These are phyloP conservation scores for Chenopodium quinoa DNA, from an alignment of 148 eudicot genomes.

Conservation along the genomic window DNA sequence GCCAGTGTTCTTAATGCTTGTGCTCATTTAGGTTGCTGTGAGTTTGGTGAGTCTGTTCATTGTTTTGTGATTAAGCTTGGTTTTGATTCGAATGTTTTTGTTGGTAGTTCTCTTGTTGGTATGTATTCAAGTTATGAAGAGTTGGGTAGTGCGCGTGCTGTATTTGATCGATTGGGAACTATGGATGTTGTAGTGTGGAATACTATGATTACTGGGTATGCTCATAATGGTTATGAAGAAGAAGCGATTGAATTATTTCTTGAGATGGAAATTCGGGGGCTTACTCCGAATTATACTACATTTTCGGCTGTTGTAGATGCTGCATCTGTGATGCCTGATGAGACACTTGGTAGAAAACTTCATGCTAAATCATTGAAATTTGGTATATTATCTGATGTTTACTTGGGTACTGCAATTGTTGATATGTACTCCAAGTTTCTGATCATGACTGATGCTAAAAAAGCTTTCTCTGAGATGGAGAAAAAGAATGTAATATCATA, in stretches of 20 bases:
- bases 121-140: slow-evolving; percentile 37
- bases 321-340: slow-evolving; percentile 37
- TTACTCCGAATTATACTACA: slow-evolving; percentile 29
- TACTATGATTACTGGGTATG: slow-evolving; percentile 52
- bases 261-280: slow-evolving; percentile 24
- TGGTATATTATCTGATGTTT: slow-evolving; percentile 37
- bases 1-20: slow-evolving; percentile 44
- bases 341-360: slow-evolving; percentile 28
- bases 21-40: slow-evolving; percentile 36
- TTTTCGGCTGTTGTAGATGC: slow-evolving; percentile 36
- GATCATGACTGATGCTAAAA: slow-evolving; percentile 38
- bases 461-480: slow-evolving; percentile 36
- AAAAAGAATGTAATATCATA: slow-evolving; percentile 38
- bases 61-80: slow-evolving; percentile 35
- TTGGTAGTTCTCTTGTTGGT: slow-evolving; percentile 40
- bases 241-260: slow-evolving; percentile 35
- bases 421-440: slow-evolving; percentile 50
- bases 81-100: slow-evolving; percentile 34
- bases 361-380: slow-evolving; percentile 33
- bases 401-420: slow-evolving; percentile 36
- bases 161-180: slow-evolving; percentile 40
- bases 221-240: slow-evolving; percentile 38
- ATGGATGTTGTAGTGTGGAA: slow-evolving; percentile 55
- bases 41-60: slow-evolving; percentile 36
- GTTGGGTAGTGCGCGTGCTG: slow-evolving; percentile 35